Conservation (phyloP, 2,329 filamentous ascomycete species). For the Chaetomium sp. region DNA sequence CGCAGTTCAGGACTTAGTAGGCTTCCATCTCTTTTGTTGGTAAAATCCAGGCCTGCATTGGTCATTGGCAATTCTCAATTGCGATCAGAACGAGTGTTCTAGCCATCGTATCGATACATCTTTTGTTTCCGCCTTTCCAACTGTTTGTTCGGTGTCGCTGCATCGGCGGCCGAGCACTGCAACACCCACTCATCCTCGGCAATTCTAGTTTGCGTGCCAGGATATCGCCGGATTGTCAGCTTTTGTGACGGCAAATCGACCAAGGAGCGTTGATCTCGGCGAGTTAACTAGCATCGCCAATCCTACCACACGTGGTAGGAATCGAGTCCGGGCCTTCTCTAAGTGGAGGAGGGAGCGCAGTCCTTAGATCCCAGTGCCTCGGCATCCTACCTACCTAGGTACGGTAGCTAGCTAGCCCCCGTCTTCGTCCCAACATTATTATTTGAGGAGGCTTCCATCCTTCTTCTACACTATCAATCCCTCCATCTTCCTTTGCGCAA, state of each 20-base stretch:
- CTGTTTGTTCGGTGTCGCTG: not conserved
- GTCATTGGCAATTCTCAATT: not conserved
- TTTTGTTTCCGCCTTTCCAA: not conserved
- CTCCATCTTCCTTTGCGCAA: not conserved
- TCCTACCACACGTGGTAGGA: not conserved
- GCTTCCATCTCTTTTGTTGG: not conserved
- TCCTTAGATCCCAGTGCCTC: slow-evolving; percentile 9
- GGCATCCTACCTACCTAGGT: slow-evolving; percentile 4
- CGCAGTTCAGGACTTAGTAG: not conserved
- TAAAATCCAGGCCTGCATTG: not conserved
- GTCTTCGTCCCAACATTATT: not conserved
- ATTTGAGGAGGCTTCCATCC: not conserved
- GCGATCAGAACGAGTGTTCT: not conserved
- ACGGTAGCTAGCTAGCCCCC: not conserved
- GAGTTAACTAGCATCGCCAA: not conserved
- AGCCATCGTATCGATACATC: no score
- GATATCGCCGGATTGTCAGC: not conserved
- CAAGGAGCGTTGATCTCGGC: slow-evolving; percentile 1
- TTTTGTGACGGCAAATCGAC: not conserved
- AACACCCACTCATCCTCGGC: not conserved
- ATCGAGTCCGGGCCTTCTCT: not conserved
- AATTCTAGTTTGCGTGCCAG: not conserved
- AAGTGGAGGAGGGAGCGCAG: slow-evolving; percentile 3
- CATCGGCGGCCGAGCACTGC: not conserved
- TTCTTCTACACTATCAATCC: not conserved